A percentile compares a stretch with the other conserved stretches of the same genome.
Evolutionary conservation across 352 stramenopile species (phyloP).

Genomic region (Blastocystis sp.): DNA sequence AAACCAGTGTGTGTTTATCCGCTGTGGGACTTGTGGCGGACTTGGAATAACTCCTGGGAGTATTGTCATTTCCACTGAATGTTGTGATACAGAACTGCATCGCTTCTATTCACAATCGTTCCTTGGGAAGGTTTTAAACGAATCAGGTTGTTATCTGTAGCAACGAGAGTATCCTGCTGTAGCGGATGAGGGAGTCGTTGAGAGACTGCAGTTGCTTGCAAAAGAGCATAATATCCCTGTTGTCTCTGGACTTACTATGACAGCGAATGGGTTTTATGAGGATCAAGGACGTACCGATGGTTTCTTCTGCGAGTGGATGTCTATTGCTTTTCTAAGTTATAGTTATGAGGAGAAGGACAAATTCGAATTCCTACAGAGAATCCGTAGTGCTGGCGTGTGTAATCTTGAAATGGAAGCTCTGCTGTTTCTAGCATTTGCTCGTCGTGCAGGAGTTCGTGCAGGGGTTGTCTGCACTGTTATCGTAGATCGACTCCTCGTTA

Average conservation of each 20-base stretch:
- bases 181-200: not conserved
- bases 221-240: not conserved
- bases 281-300: conserved; percentile 35
- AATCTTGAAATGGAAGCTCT: conserved; percentile 54
- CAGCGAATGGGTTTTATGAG: conserved; percentile 52
- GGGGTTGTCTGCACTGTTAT: conserved; percentile 14
- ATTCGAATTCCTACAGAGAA: not conserved
- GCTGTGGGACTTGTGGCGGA: conserved; percentile 10
- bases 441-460: not conserved
- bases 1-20: not conserved
- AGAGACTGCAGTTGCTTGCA: not conserved
- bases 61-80: not conserved
- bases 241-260: not conserved
- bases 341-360: conserved; percentile 7
- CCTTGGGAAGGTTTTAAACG: not conserved
- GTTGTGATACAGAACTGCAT: not conserved
- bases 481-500: not conserved
- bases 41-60: conserved; percentile 35
- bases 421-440: conserved; percentile 12
- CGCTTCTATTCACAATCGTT: not conserved
- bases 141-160: not conserved
- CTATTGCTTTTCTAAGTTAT: not conserved
- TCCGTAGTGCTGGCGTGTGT: not conserved
- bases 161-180: not conserved
- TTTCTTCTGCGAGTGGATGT: conserved; percentile 48